Evolutionary conservation across 176 grass and related monocot genomes (phyloP).

Genomic region (Phyllostachys edulis): DNA sequence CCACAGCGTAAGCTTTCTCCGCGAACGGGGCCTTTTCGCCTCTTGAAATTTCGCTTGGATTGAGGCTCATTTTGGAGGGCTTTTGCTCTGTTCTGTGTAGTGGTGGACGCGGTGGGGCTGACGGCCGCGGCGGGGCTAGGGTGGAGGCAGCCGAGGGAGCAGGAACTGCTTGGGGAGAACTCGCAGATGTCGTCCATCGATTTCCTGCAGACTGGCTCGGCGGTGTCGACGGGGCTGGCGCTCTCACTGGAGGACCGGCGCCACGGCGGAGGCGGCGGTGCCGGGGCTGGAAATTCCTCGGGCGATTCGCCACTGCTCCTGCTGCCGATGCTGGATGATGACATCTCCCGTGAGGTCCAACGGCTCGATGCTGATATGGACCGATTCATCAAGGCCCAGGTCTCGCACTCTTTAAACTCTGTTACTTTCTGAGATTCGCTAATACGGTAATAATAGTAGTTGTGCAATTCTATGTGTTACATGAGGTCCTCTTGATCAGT

Average conservation of each 20-base stretch:
- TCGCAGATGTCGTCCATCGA: conserved; percentile 99
- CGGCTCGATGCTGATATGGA: conserved; percentile 96
- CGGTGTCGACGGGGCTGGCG: conserved; percentile 84
- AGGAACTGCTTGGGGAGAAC: conserved; percentile 92
- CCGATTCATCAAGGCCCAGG: conserved; percentile 92
- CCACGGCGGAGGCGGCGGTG: conserved; percentile 48
- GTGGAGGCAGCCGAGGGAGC: conserved; percentile 86
- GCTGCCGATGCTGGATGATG: conserved; percentile 82
- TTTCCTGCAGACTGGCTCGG: conserved; percentile 95
- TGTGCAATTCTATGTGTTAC: not conserved
- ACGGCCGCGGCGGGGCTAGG: conserved; percentile 59
- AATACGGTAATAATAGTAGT: not conserved
- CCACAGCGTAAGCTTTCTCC: conserved; percentile 57
- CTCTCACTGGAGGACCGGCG: conserved; percentile 87
- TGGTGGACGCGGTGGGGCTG: conserved; percentile 69
- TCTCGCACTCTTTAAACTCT: conserved; percentile 25
- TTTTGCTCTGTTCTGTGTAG: conserved; percentile 39
- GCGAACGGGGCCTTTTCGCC: not conserved
- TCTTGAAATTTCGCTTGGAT: conserved; percentile 29
- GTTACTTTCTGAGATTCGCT: not conserved
- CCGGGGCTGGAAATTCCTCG: conserved; percentile 64
- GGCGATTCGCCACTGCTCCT: conserved; percentile 80
- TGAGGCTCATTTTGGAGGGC: conserved; percentile 27
- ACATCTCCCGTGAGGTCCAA: conserved; percentile 87
- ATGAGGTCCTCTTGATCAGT: not conserved